Evolutionary conservation across 257 asterid genomes (phyloP).

Genomic region (Solanum pennellii): DNA sequence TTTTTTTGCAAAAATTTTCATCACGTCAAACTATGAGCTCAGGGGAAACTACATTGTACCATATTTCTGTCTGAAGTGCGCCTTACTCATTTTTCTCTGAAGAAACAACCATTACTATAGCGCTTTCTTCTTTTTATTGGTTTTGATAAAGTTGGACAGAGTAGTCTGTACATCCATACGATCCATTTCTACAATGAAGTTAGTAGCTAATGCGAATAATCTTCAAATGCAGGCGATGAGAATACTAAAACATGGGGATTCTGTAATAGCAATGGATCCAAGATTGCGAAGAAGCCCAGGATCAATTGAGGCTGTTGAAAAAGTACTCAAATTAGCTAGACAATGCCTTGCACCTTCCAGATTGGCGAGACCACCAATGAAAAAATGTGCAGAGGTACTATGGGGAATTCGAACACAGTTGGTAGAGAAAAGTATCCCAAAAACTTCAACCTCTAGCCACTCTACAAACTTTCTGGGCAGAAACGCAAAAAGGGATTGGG

Average conservation of each 20-base stretch:
- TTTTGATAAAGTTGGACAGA: not conserved
- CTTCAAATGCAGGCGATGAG: conserved; percentile 32
- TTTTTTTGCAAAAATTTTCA: not conserved
- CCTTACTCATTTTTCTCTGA: not conserved
- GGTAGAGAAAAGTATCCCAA: conserved; percentile 9
- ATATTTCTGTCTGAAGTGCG: not conserved
- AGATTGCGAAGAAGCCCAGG: conserved; percentile 36
- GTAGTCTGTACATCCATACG: not conserved
- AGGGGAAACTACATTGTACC: not conserved
- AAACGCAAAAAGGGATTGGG: not conserved
- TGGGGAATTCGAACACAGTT: conserved; percentile 48
- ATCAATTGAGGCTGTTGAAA: conserved; percentile 33
- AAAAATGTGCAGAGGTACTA: conserved; percentile 45
- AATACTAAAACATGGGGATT: conserved; percentile 34
- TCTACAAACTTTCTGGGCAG: not conserved
- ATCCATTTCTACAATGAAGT: not conserved
- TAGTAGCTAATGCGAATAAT: not conserved
- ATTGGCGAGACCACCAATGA: conserved; percentile 54
- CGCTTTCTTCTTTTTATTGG: not conserved
- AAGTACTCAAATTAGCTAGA: conserved; percentile 46
- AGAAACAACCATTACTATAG: not conserved
- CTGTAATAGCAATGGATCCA: conserved; percentile 51
- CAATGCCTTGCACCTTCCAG: conserved; percentile 55
- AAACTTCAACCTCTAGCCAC: not conserved
- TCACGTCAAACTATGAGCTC: not conserved